Conservation (phyloP, 1,284 basidiomycete species). For the Leccinum pachyderme region DNA sequence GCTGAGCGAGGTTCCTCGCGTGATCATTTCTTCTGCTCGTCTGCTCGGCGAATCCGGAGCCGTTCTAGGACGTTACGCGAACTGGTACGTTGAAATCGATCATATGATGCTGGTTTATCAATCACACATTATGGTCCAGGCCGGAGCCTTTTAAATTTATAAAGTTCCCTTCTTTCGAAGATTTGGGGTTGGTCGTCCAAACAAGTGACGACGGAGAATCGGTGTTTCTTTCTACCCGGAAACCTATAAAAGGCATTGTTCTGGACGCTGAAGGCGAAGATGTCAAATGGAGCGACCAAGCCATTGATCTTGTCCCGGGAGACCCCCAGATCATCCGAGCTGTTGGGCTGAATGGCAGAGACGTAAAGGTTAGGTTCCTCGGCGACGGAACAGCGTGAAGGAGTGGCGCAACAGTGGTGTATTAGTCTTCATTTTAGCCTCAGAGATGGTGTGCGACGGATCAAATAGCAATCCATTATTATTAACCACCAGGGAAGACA, state of each 20-base stretch:
- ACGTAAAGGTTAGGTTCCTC: conserved; percentile 64
- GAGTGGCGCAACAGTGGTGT: background rate
- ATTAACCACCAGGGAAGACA: conserved; percentile 40
- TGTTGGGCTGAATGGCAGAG: conserved; percentile 62
- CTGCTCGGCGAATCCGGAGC: conserved; percentile 55
- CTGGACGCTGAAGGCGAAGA: conserved; percentile 75
- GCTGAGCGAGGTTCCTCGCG: conserved; percentile 60
- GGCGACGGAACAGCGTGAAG: conserved; percentile 68
- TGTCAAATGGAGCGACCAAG: conserved; percentile 82
- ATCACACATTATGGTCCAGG: conserved; percentile 43
- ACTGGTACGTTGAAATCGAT: conserved; percentile 54
- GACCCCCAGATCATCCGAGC: conserved; percentile 72
- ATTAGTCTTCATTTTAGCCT: background rate
- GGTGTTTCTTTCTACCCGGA: conserved; percentile 57
- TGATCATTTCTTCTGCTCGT: conserved; percentile 75
- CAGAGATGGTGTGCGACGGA: background rate
- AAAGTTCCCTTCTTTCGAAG: conserved; percentile 64
- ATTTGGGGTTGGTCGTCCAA: conserved; percentile 55
- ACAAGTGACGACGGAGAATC: conserved; percentile 57
- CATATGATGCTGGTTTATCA: conserved; percentile 7
- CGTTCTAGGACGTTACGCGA: conserved; percentile 76
- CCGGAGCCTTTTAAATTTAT: conserved; percentile 91
- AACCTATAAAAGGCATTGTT: conserved; percentile 83
- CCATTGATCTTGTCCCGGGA: conserved; percentile 81
- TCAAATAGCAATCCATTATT: conserved; percentile 20